Evolutionary conservation across 768 basidiomycete species (phyloP).

Genomic region (Peribolospora baueri): DNA sequence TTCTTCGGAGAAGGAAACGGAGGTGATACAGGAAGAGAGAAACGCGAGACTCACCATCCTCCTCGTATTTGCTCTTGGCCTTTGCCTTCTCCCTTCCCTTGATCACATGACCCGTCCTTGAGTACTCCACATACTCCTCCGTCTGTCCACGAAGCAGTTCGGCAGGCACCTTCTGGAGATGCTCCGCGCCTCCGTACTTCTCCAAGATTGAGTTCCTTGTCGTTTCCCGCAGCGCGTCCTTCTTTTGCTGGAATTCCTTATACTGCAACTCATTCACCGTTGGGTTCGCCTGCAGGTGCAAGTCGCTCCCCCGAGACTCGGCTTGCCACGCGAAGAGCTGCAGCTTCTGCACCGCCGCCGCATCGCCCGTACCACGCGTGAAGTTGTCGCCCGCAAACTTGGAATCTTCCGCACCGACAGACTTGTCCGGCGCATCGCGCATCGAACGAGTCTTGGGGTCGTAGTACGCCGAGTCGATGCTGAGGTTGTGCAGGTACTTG

Average conservation of each 20-base stretch:
- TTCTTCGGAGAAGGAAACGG: background rate
- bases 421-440: constrained; percentile 76
- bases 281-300: constrained; percentile 86
- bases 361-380: constrained; percentile 68
- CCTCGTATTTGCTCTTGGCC: constrained; percentile 73
- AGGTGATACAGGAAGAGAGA: constrained; percentile 2
- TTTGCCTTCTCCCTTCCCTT: constrained; percentile 78
- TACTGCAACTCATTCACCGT: constrained; percentile 85
- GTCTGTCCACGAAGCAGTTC: constrained; percentile 89
- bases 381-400: constrained; percentile 95
- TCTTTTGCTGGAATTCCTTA: constrained; percentile 72
- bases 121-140: constrained; percentile 93
- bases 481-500: constrained; percentile 91
- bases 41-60: constrained; percentile 46
- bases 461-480: constrained; percentile 87
- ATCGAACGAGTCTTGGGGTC: constrained; percentile 98
- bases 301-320: constrained; percentile 70
- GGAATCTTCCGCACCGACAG: constrained; percentile 61
- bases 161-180: constrained; percentile 65
- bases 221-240: constrained; percentile 67
- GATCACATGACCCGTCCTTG: constrained; percentile 64
- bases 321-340: constrained; percentile 98
- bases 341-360: constrained; percentile 68
- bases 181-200: constrained; percentile 84
- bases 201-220: constrained; percentile 70